Percentiles rank a stretch among this genome's conserved stretches.
Conservation (phyloP, 2,329 filamentous ascomycete genomes). For the Esteya vermicola region DNA sequence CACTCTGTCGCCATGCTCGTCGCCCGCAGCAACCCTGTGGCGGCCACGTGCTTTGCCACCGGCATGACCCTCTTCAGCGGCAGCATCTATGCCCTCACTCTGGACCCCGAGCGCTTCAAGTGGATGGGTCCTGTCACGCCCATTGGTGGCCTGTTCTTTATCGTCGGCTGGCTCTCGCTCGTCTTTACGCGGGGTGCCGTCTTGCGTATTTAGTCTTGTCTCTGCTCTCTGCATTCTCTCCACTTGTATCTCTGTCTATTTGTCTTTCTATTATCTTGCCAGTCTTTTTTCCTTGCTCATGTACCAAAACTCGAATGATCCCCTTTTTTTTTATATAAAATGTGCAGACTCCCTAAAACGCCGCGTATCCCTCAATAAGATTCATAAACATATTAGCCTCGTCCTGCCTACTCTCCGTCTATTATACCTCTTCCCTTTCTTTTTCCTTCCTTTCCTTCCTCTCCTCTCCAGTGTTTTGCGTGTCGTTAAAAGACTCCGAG, state of each 20-base stretch:
- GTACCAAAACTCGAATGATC: too few species aligned
- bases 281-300: too few species aligned
- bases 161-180: constrained; percentile 44
- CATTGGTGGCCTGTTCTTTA: constrained; percentile 47
- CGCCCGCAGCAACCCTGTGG: constrained; percentile 40
- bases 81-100: constrained; percentile 46
- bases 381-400: too few species aligned
- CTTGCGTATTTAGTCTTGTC: constrained; percentile 1
- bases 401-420: too few species aligned
- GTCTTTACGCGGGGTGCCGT: constrained; percentile 11
- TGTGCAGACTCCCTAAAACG: too few species aligned
- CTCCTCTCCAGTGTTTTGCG: too few species aligned
- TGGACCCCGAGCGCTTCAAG: constrained; percentile 47
- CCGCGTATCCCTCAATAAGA: too few species aligned
- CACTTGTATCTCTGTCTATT: neutral
- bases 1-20: constrained; percentile 48
- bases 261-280: too few species aligned
- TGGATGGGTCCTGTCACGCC: constrained; percentile 51
- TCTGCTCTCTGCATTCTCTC: too few species aligned
- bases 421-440: too few species aligned
- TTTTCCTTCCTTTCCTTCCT: too few species aligned
- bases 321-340: neutral
- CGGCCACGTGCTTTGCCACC: constrained; percentile 43
- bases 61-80: constrained; percentile 57
- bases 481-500: too few species aligned